Evolutionary conservation across 805 yeast genomes (phyloP).

Genomic region (Candida krabiensis): DNA sequence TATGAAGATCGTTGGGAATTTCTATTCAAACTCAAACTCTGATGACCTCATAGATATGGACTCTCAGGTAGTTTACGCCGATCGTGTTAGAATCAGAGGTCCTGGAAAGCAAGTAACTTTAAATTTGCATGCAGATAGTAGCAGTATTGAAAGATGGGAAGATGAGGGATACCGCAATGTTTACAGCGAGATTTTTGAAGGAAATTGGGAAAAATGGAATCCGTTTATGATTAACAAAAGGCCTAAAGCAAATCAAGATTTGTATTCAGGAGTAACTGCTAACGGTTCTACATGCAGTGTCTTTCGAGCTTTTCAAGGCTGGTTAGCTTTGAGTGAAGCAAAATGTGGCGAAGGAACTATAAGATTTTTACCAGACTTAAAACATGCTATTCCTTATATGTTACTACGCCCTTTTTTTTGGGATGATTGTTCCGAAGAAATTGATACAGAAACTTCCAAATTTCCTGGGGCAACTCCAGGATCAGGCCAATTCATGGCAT

Average conservation of each 20-base stretch:
- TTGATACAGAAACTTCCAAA: slow-evolving; percentile 30
- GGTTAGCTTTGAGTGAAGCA: slow-evolving; percentile 39
- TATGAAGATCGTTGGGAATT: slow-evolving; percentile 18
- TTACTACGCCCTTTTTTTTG: slow-evolving; percentile 40
- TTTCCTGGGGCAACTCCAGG: slow-evolving; percentile 38
- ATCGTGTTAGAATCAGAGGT: slow-evolving; percentile 39
- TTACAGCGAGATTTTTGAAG: slow-evolving; percentile 38
- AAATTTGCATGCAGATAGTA: slow-evolving; percentile 43
- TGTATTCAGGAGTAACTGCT: slow-evolving; percentile 25
- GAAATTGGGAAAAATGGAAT: slow-evolving; percentile 44
- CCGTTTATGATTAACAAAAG: slow-evolving; percentile 38
- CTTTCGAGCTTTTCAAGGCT: slow-evolving; percentile 44
- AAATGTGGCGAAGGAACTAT: slow-evolving; percentile 40
- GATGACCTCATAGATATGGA: slow-evolving; percentile 30
- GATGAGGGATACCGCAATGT: slow-evolving; percentile 38
- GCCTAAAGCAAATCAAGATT: slow-evolving; percentile 33
- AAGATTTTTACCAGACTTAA: slow-evolving; percentile 36
- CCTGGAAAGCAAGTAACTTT: slow-evolving; percentile 38
- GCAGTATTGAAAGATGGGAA: slow-evolving; percentile 47
- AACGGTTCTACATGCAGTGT: slow-evolving; percentile 22
- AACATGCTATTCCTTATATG: slow-evolving; percentile 37
- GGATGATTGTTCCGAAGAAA: slow-evolving; percentile 17
- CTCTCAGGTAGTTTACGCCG: slow-evolving; percentile 41
- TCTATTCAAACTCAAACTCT: slow-evolving; percentile 21
- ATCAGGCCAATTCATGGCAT: slow-evolving; percentile 32